Percentiles rank a stretch among this genome's conserved stretches.
Conservation (phyloP, 495 filamentous ascomycete genomes). For the Tuber microsphaerosporum region DNA sequence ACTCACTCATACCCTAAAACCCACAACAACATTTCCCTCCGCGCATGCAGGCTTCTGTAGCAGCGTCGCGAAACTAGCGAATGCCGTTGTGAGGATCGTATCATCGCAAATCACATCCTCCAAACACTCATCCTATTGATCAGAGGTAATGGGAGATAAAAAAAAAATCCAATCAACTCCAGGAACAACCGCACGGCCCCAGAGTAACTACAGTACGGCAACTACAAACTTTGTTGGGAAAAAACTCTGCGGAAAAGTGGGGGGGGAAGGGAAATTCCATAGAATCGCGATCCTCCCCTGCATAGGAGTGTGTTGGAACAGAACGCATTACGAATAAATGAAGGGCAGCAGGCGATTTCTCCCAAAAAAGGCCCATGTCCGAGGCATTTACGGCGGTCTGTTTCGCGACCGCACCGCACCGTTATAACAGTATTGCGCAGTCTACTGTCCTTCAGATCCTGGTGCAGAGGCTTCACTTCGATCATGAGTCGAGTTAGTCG, state of each 20-base stretch:
- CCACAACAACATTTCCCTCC: neutral
- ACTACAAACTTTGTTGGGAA: neutral
- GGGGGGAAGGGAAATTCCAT: neutral
- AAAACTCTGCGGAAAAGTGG: neutral
- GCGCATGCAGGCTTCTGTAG: neutral
- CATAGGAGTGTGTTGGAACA: neutral
- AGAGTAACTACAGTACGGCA: neutral
- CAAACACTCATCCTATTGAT: neutral
- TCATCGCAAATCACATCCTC: neutral
- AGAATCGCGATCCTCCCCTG: neutral
- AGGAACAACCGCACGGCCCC: slow-evolving; percentile 2
- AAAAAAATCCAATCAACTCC: slow-evolving; percentile 6
- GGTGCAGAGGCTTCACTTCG: neutral
- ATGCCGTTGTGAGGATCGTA: neutral
- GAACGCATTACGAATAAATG: neutral
- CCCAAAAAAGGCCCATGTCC: neutral
- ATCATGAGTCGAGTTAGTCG: neutral
- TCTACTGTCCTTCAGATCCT: neutral
- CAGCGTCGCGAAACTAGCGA: neutral
- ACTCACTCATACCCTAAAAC: neutral
- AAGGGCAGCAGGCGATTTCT: neutral
- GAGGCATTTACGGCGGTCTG: neutral
- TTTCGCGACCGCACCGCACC: neutral
- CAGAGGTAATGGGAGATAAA: neutral
- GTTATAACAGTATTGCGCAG: neutral